Conservation (phyloP, 176 grass and related monocot genomes). For the Thalia dealbata region DNA sequence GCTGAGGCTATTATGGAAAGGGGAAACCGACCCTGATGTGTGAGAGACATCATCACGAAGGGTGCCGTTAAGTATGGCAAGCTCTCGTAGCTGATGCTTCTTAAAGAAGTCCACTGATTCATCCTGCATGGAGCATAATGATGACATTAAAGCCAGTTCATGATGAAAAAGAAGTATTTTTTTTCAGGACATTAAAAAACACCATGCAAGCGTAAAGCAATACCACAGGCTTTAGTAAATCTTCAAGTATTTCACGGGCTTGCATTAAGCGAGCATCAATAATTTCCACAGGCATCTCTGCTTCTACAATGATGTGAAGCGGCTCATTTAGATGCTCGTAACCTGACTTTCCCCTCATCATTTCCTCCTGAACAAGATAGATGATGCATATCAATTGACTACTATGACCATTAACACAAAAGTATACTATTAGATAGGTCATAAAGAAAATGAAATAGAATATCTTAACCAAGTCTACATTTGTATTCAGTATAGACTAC, state of each 20-base stretch:
- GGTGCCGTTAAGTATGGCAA: constrained; percentile 17
- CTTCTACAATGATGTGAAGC: constrained; percentile 19
- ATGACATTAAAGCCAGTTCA: not conserved
- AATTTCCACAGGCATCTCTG: constrained; percentile 13
- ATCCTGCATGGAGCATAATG: not conserved
- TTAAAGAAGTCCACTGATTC: constrained; percentile 17
- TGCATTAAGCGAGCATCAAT: constrained; percentile 16
- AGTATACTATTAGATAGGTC: not conserved
- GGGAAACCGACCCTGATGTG: not conserved
- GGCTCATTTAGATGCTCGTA: constrained; percentile 18
- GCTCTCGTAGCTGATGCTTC: constrained; percentile 15
- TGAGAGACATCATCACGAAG: constrained; percentile 8
- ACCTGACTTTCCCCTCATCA: constrained; percentile 15
- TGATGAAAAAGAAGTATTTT: not conserved
- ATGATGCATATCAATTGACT: not conserved
- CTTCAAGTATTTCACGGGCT: constrained; percentile 2
- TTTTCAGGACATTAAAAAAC: not conserved
- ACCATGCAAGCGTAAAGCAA: not conserved
- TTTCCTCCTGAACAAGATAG: constrained; percentile 3
- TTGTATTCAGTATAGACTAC: too few relatives aligned
- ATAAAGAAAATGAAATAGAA: not conserved
- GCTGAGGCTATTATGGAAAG: constrained; percentile 15
- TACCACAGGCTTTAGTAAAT: constrained; percentile 19
- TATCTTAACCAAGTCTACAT: not conserved
- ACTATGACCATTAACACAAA: not conserved